Evolutionary conservation across 768 basidiomycete species (phyloP).

Genomic region (Lentinus tigrinus): DNA sequence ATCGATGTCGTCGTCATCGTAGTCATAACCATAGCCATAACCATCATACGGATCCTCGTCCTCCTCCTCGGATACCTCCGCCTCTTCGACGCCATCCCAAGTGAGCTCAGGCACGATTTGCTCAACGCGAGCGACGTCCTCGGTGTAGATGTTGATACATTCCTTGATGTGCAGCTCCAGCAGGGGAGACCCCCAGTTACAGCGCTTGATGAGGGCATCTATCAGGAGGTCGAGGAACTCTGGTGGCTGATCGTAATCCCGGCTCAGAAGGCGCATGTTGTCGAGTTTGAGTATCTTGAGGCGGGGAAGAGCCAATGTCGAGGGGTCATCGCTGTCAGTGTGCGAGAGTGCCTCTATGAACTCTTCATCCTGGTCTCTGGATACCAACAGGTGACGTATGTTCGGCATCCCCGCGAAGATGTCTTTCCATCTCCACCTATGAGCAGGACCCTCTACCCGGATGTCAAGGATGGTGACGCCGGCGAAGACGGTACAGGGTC

Average conservation of each 20-base stretch:
- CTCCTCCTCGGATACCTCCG: not conserved
- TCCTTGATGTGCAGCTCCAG: not conserved
- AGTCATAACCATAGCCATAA: not conserved
- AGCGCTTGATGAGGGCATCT: constrained; percentile 5
- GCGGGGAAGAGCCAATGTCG: not conserved
- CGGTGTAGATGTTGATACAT: not conserved
- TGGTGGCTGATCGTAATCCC: constrained; percentile 4
- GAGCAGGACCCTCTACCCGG: not conserved
- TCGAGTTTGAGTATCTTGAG: not conserved
- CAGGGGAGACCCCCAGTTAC: constrained; percentile 4
- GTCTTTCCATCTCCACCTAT: constrained; percentile 11
- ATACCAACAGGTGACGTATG: not conserved
- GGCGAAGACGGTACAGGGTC: not conserved
- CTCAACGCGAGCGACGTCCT: constrained; percentile 4
- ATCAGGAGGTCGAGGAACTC: constrained; percentile 6
- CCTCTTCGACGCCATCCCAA: not conserved
- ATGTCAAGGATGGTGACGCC: not conserved
- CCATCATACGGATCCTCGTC: not conserved
- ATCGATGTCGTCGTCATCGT: not conserved
- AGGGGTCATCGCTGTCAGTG: too few relatives aligned
- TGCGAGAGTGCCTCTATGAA: too few relatives aligned
- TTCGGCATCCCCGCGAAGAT: constrained; percentile 7
- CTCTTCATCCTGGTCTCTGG: not conserved
- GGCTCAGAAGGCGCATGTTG: not conserved
- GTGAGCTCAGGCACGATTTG: not conserved